Base-by-base conservation (phyloP, 108 stramenopile species). In the Pseudonitzschia delicatissima region DNA sequence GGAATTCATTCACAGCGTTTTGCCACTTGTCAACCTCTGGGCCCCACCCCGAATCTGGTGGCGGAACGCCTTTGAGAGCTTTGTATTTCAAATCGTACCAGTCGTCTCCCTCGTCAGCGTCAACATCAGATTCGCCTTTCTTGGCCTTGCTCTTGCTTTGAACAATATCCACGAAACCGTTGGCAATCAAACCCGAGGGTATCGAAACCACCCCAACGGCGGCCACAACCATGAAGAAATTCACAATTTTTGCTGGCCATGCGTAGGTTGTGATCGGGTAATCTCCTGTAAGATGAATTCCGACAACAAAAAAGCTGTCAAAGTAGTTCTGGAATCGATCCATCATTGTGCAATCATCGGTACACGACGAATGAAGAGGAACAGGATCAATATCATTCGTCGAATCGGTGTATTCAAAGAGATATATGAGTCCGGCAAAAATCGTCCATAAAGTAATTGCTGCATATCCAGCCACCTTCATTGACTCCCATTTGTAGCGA, bases 121-220 rank as follows among this genome's bases (percentile, higher is more conserved):
- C 64, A 47, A 57, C 12, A 50, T 45, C 50, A n/a, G 8, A 44
- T 57, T 23, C 61, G 44, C 3, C 26, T 66, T 28, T 68, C 51
- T 64, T 66, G 27, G 64, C 72, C 44, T 83, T 85, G 49, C 72
- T 61, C 50, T 88, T 90, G 63, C 83, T 86, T 52, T 91, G 87
- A 11, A 96, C 85, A 61, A 96, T 86, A 23, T 93, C 86, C 1
- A 86, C 81, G 72, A 96, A 96, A 4, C 92, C 93, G 61, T 79
- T 81, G 23, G 95, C 95, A 60, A 96, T 89, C 32, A 96, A 64
- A 40, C 90, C 90, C 8, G 88, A 88, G 1, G 95, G 95, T 49
- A 96, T 83, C 4, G 95, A 85, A 5, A 94, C 87, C 2, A 96
- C 88, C 3, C 95, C 95, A 29, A 96, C 91, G 8, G 92, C 95